Evolutionary conservation across 2,329 filamentous ascomycete species (phyloP).

Genomic region (Aspergillus ustus): DNA sequence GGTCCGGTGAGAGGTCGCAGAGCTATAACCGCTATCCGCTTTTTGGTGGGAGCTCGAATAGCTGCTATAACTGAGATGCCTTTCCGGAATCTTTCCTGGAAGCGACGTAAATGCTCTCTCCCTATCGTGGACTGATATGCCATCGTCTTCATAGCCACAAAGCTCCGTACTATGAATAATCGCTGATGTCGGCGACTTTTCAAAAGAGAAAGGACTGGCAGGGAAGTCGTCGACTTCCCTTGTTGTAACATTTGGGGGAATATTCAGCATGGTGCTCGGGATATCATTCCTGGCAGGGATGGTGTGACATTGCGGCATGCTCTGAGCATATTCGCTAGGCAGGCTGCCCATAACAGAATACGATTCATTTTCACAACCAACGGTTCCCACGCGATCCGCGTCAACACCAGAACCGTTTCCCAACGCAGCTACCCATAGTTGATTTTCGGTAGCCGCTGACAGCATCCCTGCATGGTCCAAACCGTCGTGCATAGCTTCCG

Average conservation of each 20-base stretch:
- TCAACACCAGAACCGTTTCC: background rate
- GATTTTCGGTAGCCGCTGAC: background rate
- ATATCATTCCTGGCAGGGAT: background rate
- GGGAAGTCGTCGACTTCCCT: constrained; percentile 32
- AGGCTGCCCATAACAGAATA: background rate
- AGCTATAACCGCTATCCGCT: constrained; percentile 46
- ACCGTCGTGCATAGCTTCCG: constrained; percentile 16
- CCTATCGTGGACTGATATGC: constrained; percentile 25
- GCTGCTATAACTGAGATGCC: constrained; percentile 22
- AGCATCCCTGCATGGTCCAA: background rate
- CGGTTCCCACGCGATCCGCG: background rate
- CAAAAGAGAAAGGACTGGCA: constrained; percentile 41
- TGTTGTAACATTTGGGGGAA: constrained; percentile 22
- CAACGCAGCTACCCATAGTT: background rate
- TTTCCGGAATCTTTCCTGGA: constrained; percentile 21
- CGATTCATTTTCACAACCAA: background rate
- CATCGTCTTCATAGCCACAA: constrained; percentile 25
- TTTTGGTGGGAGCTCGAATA: constrained; percentile 34
- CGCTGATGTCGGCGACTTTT: constrained; percentile 35
- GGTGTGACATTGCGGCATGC: background rate
- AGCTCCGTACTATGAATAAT: constrained; percentile 17
- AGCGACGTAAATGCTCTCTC: constrained; percentile 19
- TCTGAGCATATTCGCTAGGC: background rate
- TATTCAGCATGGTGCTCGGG: constrained; percentile 21
- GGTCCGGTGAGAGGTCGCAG: constrained; percentile 35